A percentile compares a stretch with the other conserved stretches of the same genome.
Evolutionary conservation across 352 stramenopile species (phyloP).

Genomic region (Phytopythium mirpurense): DNA sequence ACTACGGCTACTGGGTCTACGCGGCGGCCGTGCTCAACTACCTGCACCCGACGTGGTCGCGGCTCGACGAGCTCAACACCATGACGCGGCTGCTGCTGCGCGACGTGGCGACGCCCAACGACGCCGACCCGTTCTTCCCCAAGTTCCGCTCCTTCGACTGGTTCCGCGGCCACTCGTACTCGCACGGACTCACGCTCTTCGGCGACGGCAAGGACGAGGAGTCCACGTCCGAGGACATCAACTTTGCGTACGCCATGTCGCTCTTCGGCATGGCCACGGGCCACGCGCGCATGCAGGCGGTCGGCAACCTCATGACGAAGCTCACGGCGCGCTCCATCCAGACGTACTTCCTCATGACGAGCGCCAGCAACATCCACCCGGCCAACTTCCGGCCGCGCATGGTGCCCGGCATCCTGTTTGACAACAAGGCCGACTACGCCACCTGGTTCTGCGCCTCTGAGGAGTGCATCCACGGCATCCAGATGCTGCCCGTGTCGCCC

Average conservation of each 20-base stretch:
- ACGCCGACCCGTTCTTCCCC: conserved; percentile 47
- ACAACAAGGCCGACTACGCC: conserved; percentile 80
- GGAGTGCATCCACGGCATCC: conserved; percentile 77
- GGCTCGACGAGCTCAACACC: conserved; percentile 42
- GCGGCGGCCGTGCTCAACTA: conserved; percentile 61
- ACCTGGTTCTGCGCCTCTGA: conserved; percentile 67
- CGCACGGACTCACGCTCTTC: conserved; percentile 50
- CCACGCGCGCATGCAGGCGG: conserved; percentile 30
- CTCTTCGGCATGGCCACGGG: conserved; percentile 39
- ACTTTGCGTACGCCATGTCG: conserved; percentile 54
- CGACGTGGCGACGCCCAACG: conserved; percentile 46
- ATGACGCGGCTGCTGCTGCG: conserved; percentile 43
- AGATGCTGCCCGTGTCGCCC: conserved; percentile 66
- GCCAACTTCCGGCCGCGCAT: conserved; percentile 35
- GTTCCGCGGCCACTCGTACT: conserved; percentile 71
- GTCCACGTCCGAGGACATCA: conserved; percentile 62
- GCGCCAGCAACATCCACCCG: conserved; percentile 46
- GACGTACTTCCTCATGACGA: conserved; percentile 72
- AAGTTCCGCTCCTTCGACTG: conserved; percentile 68
- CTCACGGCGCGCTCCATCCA: conserved; percentile 43
- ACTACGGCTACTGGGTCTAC: conserved; percentile 76
- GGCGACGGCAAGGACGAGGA: conserved; percentile 65
- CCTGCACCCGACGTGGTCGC: conserved; percentile 56
- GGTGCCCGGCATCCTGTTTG: conserved; percentile 65
- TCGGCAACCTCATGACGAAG: conserved; percentile 54